Conservation (phyloP, 495 filamentous ascomycete species). For the Penicillium cataractarum region DNA sequence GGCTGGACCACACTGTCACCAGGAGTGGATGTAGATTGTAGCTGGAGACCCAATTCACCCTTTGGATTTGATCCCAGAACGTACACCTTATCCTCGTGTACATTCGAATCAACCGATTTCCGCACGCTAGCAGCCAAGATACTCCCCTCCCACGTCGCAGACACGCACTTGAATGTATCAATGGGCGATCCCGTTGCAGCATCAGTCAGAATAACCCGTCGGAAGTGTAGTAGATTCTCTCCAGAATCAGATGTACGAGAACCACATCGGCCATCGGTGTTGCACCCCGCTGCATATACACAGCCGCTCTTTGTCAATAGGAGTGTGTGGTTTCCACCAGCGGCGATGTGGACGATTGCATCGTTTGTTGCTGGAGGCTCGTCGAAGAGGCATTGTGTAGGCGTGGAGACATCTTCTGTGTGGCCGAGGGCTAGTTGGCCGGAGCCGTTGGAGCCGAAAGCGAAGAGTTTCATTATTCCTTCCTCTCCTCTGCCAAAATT, state of each 20-base stretch:
- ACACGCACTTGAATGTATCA: constrained; percentile 40
- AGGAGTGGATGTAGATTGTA: constrained; percentile 15
- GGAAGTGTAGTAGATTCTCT: constrained; percentile 28
- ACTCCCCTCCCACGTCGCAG: constrained; percentile 79
- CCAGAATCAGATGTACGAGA: not conserved
- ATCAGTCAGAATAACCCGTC: constrained; percentile 29
- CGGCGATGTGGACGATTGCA: constrained; percentile 53
- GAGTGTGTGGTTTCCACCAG: constrained; percentile 89
- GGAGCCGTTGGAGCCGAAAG: constrained; percentile 90
- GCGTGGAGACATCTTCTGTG: constrained; percentile 69
- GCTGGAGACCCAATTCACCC: constrained; percentile 72
- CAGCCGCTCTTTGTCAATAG: constrained; percentile 60
- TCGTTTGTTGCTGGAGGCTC: constrained; percentile 18
- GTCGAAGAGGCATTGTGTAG: constrained; percentile 60
- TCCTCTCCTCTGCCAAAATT: not conserved
- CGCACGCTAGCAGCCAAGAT: constrained; percentile 51
- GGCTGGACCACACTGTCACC: not conserved
- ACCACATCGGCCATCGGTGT: constrained; percentile 53
- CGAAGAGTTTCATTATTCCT: constrained; percentile 58
- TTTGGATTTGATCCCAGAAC: constrained; percentile 65
- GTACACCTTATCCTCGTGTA: constrained; percentile 51
- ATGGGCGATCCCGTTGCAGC: constrained; percentile 5
- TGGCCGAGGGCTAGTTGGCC: constrained; percentile 85
- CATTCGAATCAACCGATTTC: constrained; percentile 17
- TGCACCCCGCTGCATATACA: constrained; percentile 66